Conservation (phyloP, 2,329 filamentous ascomycete species). For the Colletotrichum sp. region DNA sequence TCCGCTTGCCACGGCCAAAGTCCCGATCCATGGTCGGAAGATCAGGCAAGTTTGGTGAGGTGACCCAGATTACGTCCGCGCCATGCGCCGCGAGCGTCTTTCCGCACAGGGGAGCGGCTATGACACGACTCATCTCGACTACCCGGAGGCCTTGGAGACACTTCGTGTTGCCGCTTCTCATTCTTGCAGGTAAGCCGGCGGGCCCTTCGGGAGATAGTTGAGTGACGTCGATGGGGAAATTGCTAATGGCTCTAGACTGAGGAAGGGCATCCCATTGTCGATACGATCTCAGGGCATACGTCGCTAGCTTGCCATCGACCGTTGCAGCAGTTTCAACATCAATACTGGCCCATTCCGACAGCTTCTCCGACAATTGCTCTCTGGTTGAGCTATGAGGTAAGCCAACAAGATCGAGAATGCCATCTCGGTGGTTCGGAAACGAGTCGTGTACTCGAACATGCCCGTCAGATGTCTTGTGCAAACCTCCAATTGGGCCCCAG, state of each 20-base stretch:
- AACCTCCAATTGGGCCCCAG: conserved; percentile 53
- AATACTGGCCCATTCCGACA: conserved; percentile 42
- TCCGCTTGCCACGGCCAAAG: conserved; percentile 38
- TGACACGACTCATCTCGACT: conserved; percentile 39
- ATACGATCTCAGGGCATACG: conserved; percentile 55
- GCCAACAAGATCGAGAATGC: conserved; percentile 47
- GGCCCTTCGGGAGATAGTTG: conserved; percentile 31
- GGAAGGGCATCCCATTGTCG: conserved; percentile 56
- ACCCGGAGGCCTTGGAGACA: conserved; percentile 31
- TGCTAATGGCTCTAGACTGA: conserved; percentile 46
- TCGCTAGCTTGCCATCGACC: conserved; percentile 41
- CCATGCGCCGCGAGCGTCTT: conserved; percentile 35
- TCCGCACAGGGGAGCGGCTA: conserved; percentile 37
- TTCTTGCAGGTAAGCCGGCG: conserved; percentile 25
- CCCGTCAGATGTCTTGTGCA: conserved; percentile 56
- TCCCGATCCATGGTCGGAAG: conserved; percentile 34
- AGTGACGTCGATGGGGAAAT: conserved; percentile 50
- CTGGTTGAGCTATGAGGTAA: conserved; percentile 36
- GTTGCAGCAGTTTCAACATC: conserved; percentile 54
- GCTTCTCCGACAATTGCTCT: conserved; percentile 41
- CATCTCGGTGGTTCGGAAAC: conserved; percentile 55
- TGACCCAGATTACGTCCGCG: conserved; percentile 37
- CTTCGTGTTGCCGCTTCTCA: conserved; percentile 42
- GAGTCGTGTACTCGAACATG: conserved; percentile 60
- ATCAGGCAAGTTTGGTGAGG: conserved; percentile 34